These are phyloP conservation scores for Pyrrhoderma noxium DNA, from an alignment of 1,284 basidiomycete genomes.

Conservation along the genomic window DNA sequence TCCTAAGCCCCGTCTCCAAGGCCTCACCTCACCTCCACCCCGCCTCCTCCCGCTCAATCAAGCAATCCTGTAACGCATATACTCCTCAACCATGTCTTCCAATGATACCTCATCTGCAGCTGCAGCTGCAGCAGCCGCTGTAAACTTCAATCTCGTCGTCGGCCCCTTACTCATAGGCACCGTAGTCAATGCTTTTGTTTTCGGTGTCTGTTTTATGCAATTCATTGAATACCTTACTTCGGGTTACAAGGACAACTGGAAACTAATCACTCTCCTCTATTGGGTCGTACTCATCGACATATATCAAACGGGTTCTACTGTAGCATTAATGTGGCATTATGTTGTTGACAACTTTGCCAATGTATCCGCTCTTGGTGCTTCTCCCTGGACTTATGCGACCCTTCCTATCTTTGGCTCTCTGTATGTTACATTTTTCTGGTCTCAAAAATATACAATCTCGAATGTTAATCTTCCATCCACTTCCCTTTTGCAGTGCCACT, in stretches of 20 bases:
- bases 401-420: slow-evolving; percentile 26
- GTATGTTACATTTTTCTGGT: slow-evolving; percentile 19
- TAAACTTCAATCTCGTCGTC: slow-evolving; percentile 22
- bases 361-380: slow-evolving; percentile 21
- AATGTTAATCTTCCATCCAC: no score
- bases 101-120: no score
- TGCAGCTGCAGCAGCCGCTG: slow-evolving; percentile 24
- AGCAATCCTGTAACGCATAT: not conserved
- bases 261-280: slow-evolving; percentile 22
- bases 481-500: slow-evolving; percentile 27
- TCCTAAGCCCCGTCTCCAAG: not conserved
- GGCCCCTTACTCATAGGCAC: slow-evolving; percentile 32
- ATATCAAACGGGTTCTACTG: slow-evolving; percentile 26
- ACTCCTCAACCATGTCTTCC: no score
- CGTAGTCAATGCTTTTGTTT: slow-evolving; percentile 29
- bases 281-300: slow-evolving; percentile 31
- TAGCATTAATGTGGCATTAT: slow-evolving; percentile 30
- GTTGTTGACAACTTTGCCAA: slow-evolving; percentile 28
- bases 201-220: slow-evolving; percentile 25
- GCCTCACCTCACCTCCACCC: not conserved
- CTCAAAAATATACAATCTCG: not conserved
- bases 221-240: slow-evolving; percentile 23
- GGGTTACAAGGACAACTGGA: slow-evolving; percentile 20
- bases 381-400: slow-evolving; percentile 29
- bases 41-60: not conserved